Evolutionary conservation across 331 rosid species (phyloP).

Genomic region (Dryas integrifolia): DNA sequence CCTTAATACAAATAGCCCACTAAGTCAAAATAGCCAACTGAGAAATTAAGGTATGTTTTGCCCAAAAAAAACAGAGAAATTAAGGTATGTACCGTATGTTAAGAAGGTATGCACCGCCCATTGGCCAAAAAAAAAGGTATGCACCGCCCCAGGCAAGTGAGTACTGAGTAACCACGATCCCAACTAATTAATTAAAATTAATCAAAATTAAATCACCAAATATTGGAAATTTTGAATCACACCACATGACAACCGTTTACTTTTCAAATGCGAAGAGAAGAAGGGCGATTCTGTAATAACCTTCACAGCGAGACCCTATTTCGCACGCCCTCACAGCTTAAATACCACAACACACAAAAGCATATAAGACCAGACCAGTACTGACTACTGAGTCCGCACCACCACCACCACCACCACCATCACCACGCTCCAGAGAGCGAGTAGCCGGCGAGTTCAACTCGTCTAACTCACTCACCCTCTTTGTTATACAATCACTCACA

Average conservation of each 20-base stretch:
- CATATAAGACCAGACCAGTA: neutral
- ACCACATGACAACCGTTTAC: conserved; percentile 25
- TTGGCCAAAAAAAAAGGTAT: neutral
- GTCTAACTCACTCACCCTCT: conserved; percentile 15
- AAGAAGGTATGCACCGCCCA: too few relatives aligned
- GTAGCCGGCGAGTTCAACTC: conserved; percentile 32
- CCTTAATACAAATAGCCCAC: too few relatives aligned
- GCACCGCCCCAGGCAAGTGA: neutral
- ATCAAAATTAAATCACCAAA: neutral
- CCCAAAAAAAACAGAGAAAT: too few relatives aligned
- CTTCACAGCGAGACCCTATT: neutral
- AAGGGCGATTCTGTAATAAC: conserved; percentile 33
- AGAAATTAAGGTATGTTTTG: neutral
- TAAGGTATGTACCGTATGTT: too few relatives aligned
- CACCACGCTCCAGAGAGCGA: conserved; percentile 35
- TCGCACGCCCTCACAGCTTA: conserved; percentile 16
- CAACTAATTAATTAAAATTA: neutral
- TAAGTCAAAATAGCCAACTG: conserved; percentile 5
- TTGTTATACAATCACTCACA: too few relatives aligned
- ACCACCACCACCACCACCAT: conserved; percentile 16
- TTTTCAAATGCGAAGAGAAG: neutral
- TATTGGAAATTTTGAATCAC: neutral
- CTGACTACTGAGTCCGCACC: neutral
- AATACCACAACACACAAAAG: conserved; percentile 18
- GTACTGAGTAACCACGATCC: neutral